Percentiles rank a stretch among this genome's conserved stretches.
Conservation (phyloP, 768 basidiomycete genomes). For the Phaeotremella skinneri region DNA sequence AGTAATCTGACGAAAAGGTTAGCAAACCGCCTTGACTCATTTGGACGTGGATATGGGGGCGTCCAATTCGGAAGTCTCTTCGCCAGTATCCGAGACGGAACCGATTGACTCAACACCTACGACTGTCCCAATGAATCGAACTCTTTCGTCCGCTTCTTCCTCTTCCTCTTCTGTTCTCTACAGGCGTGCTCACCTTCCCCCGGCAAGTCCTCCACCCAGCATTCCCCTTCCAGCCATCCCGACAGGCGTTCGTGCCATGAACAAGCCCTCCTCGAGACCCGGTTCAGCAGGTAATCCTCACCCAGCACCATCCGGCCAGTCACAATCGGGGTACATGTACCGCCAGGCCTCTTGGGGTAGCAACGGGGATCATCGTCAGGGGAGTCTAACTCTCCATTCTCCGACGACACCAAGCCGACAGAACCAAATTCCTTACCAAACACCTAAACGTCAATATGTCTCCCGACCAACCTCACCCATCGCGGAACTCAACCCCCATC, state of each 20-base stretch:
- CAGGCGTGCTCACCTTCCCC: neutral
- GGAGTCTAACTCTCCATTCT: neutral
- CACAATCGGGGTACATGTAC: neutral
- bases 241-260: neutral
- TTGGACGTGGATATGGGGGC: conserved; percentile 6
- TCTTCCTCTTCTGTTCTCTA: neutral
- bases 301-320: no score
- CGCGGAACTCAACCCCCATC: neutral
- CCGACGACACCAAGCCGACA: neutral
- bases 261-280: neutral
- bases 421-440: no score
- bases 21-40: conserved; percentile 10
- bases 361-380: no score
- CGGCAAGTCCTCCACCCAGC: conserved; percentile 1
- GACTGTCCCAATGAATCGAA: neutral
- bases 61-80: neutral
- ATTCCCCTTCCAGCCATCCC: neutral
- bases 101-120: neutral
- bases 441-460: neutral
- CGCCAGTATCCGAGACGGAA: neutral
- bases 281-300: neutral
- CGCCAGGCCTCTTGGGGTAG: neutral
- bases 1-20: neutral
- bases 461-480: neutral
- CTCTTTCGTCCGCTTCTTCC: neutral